These are phyloP conservation scores for Geotrichum histeridarum DNA, from an alignment of 1,139 yeast genomes.

Conservation along the genomic window DNA sequence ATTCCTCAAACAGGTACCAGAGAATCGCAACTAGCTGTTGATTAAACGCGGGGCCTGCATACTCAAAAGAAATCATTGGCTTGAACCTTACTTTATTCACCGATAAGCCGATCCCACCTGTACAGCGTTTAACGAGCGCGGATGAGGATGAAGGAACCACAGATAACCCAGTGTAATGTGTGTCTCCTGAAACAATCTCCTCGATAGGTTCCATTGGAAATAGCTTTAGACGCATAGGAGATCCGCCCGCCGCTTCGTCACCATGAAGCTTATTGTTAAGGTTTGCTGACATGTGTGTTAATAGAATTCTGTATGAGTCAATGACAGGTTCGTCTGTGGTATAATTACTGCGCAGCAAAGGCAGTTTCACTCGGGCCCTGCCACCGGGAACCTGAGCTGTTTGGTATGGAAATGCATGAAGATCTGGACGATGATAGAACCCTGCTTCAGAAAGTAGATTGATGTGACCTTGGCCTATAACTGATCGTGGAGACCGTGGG, in stretches of 20 bases:
- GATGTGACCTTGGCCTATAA: background rate
- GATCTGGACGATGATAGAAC: slow-evolving; percentile 1
- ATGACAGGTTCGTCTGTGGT: slow-evolving; percentile 6
- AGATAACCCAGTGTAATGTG: background rate
- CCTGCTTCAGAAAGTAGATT: background rate
- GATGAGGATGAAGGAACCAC: background rate
- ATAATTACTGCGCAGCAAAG: background rate
- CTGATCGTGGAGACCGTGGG: slow-evolving; percentile 3
- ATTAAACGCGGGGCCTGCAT: slow-evolving; percentile 15
- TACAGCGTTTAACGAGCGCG: background rate
- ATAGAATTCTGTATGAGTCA: slow-evolving; percentile 11
- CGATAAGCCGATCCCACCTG: slow-evolving; percentile 1
- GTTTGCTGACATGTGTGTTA: slow-evolving; percentile 13
- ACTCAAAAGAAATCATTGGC: slow-evolving; percentile 12
- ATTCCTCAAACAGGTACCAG: slow-evolving; percentile 17
- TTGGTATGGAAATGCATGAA: background rate
- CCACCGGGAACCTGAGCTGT: background rate
- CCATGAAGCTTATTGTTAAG: background rate
- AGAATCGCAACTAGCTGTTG: slow-evolving; percentile 15
- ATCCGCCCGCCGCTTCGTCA: background rate
- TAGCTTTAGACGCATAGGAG: background rate
- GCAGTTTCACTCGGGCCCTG: background rate
- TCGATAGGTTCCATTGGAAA: background rate
- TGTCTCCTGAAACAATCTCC: background rate
- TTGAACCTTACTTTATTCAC: slow-evolving; percentile 8